Conservation (phyloP, 352 stramenopile species). For the Phytophthora agathidicida region DNA sequence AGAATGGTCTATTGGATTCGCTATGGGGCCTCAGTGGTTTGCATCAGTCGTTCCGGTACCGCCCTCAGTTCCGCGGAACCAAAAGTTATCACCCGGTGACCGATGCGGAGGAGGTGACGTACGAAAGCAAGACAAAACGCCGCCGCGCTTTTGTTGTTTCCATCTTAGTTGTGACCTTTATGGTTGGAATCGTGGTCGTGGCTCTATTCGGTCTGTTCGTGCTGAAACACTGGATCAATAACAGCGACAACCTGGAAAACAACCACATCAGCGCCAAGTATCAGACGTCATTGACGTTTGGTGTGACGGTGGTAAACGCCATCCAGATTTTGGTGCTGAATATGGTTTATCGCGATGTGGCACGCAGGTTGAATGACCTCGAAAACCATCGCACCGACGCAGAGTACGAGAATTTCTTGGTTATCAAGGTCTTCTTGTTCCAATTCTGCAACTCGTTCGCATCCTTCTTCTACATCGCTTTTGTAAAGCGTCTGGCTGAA, state of each 20-base stretch:
- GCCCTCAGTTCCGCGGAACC: conserved; percentile 86
- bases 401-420: conserved; percentile 92
- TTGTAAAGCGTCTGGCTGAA: conserved; percentile 60
- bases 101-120: conserved; percentile 70
- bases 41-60: conserved; percentile 72
- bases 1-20: conserved; percentile 83
- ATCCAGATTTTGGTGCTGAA: conserved; percentile 95
- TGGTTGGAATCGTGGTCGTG: conserved; percentile 77
- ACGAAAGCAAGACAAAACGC: conserved; percentile 60
- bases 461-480: conserved; percentile 96
- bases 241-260: conserved; percentile 36
- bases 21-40: conserved; percentile 85
- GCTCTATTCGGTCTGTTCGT: conserved; percentile 75
- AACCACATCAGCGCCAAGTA: conserved; percentile 47
- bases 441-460: conserved; percentile 98
- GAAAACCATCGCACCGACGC: conserved; percentile 93
- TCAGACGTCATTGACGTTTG: conserved; percentile 47
- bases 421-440: conserved; percentile 99
- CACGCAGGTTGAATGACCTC: conserved; percentile 93
- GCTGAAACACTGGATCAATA: conserved; percentile 78
- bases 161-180: conserved; percentile 67
- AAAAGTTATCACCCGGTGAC: conserved; percentile 76
- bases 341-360: conserved; percentile 90
- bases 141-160: conserved; percentile 65
- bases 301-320: conserved; percentile 69